These are phyloP conservation scores for Crataegus laevigata DNA, from an alignment of 306 rosid genomes.

Conservation along the genomic window DNA sequence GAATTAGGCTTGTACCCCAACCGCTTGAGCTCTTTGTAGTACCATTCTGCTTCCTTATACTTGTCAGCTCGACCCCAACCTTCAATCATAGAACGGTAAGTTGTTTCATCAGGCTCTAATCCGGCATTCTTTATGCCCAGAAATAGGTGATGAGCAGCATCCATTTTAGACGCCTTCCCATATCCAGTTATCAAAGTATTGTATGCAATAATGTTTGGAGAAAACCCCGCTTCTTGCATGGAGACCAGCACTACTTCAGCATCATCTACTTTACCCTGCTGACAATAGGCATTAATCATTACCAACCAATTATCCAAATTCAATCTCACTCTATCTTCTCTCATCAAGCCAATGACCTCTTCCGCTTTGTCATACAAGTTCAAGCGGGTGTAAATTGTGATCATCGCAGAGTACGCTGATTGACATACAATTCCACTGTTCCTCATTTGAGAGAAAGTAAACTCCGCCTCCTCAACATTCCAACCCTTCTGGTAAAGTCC, in stretches of 20 bases:
- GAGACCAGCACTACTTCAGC: slow-evolving; percentile 49
- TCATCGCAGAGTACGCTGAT: slow-evolving; percentile 70
- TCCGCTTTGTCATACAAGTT: slow-evolving; percentile 61
- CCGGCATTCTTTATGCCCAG: slow-evolving; percentile 33
- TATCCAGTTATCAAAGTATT: slow-evolving; percentile 88
- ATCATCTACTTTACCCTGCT: slow-evolving; percentile 67
- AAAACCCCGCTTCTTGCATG: slow-evolving; percentile 58
- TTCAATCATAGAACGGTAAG: slow-evolving; percentile 88
- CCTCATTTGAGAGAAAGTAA: slow-evolving; percentile 55
- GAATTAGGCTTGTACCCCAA: slow-evolving; percentile 63
- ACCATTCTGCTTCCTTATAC: slow-evolving; percentile 45
- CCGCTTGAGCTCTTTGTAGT: slow-evolving; percentile 49
- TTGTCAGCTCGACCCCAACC: slow-evolving; percentile 89
- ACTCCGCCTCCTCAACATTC: slow-evolving; percentile 69
- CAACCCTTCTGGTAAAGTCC: slow-evolving; percentile 61
- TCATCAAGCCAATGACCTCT: slow-evolving; percentile 43
- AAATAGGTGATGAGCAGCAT: slow-evolving; percentile 60
- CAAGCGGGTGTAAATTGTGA: slow-evolving; percentile 62
- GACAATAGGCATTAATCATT: slow-evolving; percentile 60
- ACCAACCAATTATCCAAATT: slow-evolving; percentile 77
- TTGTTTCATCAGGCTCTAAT: slow-evolving; percentile 72
- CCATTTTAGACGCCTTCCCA: slow-evolving; percentile 76
- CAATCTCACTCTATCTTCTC: slow-evolving; percentile 31
- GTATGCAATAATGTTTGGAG: slow-evolving; percentile 57
- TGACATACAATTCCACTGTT: slow-evolving; percentile 42